Evolutionary conservation across 768 basidiomycete genomes (phyloP).

Genomic region (Leucosporidium scottii): DNA sequence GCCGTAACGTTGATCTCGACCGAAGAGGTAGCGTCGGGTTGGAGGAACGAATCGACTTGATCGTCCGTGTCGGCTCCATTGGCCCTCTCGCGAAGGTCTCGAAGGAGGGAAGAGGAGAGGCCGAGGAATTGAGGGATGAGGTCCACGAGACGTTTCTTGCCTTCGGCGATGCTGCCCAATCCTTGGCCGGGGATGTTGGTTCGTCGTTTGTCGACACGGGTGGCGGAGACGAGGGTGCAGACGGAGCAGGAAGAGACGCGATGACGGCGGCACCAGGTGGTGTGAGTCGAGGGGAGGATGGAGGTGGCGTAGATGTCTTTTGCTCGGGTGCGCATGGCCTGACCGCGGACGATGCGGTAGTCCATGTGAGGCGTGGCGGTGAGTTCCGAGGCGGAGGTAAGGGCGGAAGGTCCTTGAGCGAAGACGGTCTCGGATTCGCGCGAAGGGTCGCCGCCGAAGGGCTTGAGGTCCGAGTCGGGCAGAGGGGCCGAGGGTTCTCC

Average conservation of each 20-base stretch:
- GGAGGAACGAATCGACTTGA: not conserved
- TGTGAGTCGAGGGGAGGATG: slow-evolving; percentile 8
- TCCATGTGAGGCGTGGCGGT: slow-evolving; percentile 33
- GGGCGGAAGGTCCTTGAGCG: not conserved
- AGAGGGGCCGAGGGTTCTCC: not conserved
- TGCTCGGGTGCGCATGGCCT: slow-evolving; percentile 30
- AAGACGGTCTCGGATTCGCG: slow-evolving; percentile 8
- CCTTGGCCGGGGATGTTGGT: slow-evolving; percentile 12
- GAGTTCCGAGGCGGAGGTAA: not conserved
- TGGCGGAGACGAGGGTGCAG: slow-evolving; percentile 6
- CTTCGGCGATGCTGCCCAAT: not conserved
- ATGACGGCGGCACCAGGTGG: slow-evolving; percentile 30
- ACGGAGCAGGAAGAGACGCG: slow-evolving; percentile 25
- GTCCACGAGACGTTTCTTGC: slow-evolving; percentile 32
- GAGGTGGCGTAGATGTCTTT: slow-evolving; percentile 26
- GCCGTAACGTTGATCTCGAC: slow-evolving; percentile 47
- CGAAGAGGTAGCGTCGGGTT: not conserved
- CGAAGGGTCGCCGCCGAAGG: not conserved
- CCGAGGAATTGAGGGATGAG: slow-evolving; percentile 56
- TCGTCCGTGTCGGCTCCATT: slow-evolving; percentile 26
- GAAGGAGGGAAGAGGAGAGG: slow-evolving; percentile 60
- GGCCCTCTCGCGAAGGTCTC: slow-evolving; percentile 18
- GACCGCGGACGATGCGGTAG: slow-evolving; percentile 35
- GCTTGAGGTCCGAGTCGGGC: slow-evolving; percentile 1
- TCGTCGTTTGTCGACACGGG: not conserved